A percentile compares a stretch with the other conserved stretches of the same genome.
Evolutionary conservation across 805 yeast genomes (phyloP).

Genomic region (Metschnikowia shivogae): DNA sequence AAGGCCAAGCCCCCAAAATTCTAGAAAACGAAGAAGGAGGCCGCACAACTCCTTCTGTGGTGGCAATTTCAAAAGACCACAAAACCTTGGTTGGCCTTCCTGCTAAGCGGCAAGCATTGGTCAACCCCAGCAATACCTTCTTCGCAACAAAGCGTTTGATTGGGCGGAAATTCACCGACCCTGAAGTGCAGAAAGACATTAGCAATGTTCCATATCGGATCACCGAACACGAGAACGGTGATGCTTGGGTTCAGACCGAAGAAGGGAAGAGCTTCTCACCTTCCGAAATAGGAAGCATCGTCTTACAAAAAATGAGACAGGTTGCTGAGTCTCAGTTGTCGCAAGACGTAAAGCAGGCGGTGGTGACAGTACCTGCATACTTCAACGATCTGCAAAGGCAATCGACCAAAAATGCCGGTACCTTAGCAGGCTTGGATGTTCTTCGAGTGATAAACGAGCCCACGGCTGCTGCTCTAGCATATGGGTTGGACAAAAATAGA

Average conservation of each 20-base stretch:
- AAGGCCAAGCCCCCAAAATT: slow-evolving; percentile 58
- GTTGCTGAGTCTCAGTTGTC: slow-evolving; percentile 53
- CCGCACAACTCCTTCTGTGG: slow-evolving; percentile 76
- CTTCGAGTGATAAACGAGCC: slow-evolving; percentile 79
- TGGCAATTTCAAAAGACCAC: slow-evolving; percentile 50
- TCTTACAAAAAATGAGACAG: slow-evolving; percentile 60
- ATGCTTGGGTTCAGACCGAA: slow-evolving; percentile 59
- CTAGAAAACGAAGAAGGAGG: slow-evolving; percentile 77
- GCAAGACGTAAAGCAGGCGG: slow-evolving; percentile 56
- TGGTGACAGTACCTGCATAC: slow-evolving; percentile 81
- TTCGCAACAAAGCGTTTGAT: slow-evolving; percentile 79
- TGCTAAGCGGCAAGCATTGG: slow-evolving; percentile 73
- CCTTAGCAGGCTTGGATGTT: slow-evolving; percentile 69
- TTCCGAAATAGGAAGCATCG: slow-evolving; percentile 64
- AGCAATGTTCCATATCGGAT: slow-evolving; percentile 61
- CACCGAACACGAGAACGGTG: slow-evolving; percentile 56
- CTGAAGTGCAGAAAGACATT: slow-evolving; percentile 66
- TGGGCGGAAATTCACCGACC: slow-evolving; percentile 66
- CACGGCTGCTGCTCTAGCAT: slow-evolving; percentile 92
- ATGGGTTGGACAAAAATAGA: slow-evolving; percentile 70
- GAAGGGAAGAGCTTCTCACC: slow-evolving; percentile 51
- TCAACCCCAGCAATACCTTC: slow-evolving; percentile 74
- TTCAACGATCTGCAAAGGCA: slow-evolving; percentile 80
- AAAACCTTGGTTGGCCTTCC: slow-evolving; percentile 53
- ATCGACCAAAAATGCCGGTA: slow-evolving; percentile 79